phyloP scores from a whole-genome alignment of 2,329 filamentous ascomycete genomes.

The Botrytis medusae region DNA sequence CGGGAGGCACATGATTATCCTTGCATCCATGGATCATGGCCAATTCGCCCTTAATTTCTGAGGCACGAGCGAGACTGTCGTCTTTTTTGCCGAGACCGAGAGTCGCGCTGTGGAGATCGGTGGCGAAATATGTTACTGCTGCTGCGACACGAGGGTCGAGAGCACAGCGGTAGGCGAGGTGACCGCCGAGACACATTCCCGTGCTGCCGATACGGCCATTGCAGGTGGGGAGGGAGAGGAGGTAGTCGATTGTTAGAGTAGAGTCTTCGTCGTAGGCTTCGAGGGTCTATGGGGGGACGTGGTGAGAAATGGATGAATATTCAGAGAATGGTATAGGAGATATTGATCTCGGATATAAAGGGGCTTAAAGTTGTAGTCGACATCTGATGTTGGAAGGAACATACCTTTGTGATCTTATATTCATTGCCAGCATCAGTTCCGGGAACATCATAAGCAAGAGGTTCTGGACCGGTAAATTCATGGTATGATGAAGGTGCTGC shows the following conservation, averaged over 20 bases:
- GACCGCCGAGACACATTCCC: slow-evolving; percentile 92
- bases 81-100: slow-evolving; percentile 69
- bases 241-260: slow-evolving; percentile 63
- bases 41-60: slow-evolving; percentile 73
- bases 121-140: slow-evolving; percentile 86
- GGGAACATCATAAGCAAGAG: slow-evolving; percentile 80
- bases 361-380: background rate
- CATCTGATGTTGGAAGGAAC: background rate
- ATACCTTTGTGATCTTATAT: slow-evolving; percentile 78
- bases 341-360: background rate
- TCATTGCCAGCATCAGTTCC: slow-evolving; percentile 86
- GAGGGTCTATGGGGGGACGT: slow-evolving; percentile 59
- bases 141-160: slow-evolving; percentile 76
- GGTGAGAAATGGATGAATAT: background rate
- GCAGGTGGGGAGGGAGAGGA: slow-evolving; percentile 73
- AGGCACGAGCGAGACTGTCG: slow-evolving; percentile 56
- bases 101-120: slow-evolving; percentile 79
- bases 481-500: slow-evolving; percentile 90
- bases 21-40: slow-evolving; percentile 90
- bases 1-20: slow-evolving; percentile 84
- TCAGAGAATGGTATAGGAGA: background rate
- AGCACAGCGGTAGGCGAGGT: slow-evolving; percentile 71
- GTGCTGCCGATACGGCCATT: slow-evolving; percentile 77
- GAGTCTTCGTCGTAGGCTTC: slow-evolving; percentile 84
- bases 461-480: slow-evolving; percentile 83